Conservation (phyloP, 805 yeast species). For the Lipomyces orientalis region DNA sequence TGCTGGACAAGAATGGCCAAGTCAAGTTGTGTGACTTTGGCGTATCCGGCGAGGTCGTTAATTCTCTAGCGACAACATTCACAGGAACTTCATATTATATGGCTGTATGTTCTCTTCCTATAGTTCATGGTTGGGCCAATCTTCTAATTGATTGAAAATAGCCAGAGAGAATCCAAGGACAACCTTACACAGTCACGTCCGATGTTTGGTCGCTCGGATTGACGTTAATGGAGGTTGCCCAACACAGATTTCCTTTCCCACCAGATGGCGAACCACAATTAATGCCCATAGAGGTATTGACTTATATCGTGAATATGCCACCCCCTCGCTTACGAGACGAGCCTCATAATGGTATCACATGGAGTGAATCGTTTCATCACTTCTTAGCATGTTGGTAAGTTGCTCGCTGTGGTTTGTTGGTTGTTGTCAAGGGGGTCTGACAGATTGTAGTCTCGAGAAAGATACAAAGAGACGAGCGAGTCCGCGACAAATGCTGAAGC, state of each 20-base stretch:
- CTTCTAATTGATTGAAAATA: constrained; percentile 3
- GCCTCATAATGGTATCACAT: constrained; percentile 71
- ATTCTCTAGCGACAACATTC: constrained; percentile 92
- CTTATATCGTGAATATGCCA: constrained; percentile 75
- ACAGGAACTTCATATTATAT: constrained; percentile 97
- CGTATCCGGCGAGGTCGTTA: constrained; percentile 84
- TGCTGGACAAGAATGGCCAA: constrained; percentile 75
- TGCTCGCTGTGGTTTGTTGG: not conserved
- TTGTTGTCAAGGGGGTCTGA: not conserved
- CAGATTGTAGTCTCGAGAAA: constrained; percentile 58
- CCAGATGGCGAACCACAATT: constrained; percentile 60
- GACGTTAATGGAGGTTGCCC: constrained; percentile 90
- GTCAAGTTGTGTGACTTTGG: constrained; percentile 97
- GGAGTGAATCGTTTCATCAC: constrained; percentile 84
- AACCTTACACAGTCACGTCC: constrained; percentile 91
- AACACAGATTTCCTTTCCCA: constrained; percentile 85
- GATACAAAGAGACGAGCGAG: constrained; percentile 82
- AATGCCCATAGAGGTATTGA: constrained; percentile 83
- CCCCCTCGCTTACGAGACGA: constrained; percentile 82
- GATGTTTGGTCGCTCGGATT: constrained; percentile 97
- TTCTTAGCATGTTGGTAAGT: constrained; percentile 65
- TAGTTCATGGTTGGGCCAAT: not conserved
- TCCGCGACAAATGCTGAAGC: constrained; percentile 90
- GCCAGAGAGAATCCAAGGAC: constrained; percentile 95
- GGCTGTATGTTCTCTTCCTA: constrained; percentile 56